phyloP scores from a whole-genome alignment of 805 yeast species.

The Priceomyces fermenticarens region DNA sequence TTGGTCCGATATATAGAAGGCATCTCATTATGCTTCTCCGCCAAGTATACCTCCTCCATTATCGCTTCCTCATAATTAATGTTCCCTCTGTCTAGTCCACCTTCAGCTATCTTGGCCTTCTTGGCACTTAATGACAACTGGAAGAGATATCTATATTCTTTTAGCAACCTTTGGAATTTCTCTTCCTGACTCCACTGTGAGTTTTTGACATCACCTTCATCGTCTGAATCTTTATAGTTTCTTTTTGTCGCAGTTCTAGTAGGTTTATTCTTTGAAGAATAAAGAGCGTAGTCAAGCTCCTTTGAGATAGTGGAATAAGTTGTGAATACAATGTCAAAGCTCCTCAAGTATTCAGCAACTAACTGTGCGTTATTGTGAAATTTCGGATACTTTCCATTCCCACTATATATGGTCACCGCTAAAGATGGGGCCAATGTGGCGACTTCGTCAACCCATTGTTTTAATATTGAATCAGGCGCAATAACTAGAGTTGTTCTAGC shows the following conservation, averaged over 20 bases:
- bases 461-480: constrained; percentile 78
- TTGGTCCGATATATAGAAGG: constrained; percentile 18
- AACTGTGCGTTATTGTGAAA: constrained; percentile 30
- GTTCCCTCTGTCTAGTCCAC: constrained; percentile 14
- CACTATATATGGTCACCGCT: constrained; percentile 62
- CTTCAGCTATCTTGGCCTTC: constrained; percentile 28
- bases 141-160: constrained; percentile 22
- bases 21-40: constrained; percentile 24
- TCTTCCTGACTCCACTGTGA: constrained; percentile 3
- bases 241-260: constrained; percentile 37
- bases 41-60: constrained; percentile 29
- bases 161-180: constrained; percentile 7
- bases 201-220: constrained; percentile 6
- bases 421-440: constrained; percentile 54
- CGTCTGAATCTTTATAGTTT: constrained; percentile 7
- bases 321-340: constrained; percentile 75
- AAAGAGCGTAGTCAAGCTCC: constrained; percentile 79
- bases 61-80: constrained; percentile 32
- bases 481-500: constrained; percentile 76
- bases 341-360: constrained; percentile 53
- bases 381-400: constrained; percentile 34
- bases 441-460: constrained; percentile 86
- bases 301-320: constrained; percentile 68
- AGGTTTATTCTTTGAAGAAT: constrained; percentile 54
- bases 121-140: constrained; percentile 21